Evolutionary conservation across 257 asterid species (phyloP), one percentile per base, ranked within the genome.

Genomic region (Knoxia roxburghii): DNA sequence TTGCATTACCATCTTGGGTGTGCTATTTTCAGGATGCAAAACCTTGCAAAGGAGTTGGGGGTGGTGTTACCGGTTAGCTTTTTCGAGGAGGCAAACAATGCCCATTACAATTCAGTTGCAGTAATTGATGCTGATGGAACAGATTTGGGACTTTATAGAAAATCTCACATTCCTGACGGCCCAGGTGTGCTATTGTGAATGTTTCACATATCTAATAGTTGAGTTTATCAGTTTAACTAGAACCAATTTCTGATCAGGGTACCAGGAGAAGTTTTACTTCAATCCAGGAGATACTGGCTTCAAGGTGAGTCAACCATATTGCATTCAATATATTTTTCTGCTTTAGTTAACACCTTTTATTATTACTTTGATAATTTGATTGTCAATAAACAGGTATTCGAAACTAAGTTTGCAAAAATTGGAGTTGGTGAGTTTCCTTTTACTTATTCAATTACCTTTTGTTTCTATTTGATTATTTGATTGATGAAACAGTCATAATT

Each of bases 271-370:
- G 60, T 94, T 85, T 79, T 90, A 94, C 83, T 94, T 94, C 75
- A 94, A 94, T 81, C 97, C 95, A 11, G 96, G 99, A 15, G 99
- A 94, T 82, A 94, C 96, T 35, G 96, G 99, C 62, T 94, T 94
- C 69, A 94, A 94, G 96, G 99, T 88, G 68, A 75, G 82, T 63
- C 21, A 50, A 63, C 55, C 24, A 21, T 20, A 54, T 29, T 40
- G 23, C 48, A 15, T 29, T 54, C 27, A 50, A 11, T 5, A 50
- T 32, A 27, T 61, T 43, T 20, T 39, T 68, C 39, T 83, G 33
- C 52, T 68, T 71, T 72, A 11, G 55, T 69, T 26, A 49, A 41
- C 50, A 39, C 56, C 52, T 61, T 52, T 64, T 37, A 20, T 51
- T 56, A 23, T 68, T 59, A 41, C 61, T 67, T 70, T 77, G 43